phyloP scores from a whole-genome alignment of 2,329 filamentous ascomycete genomes.

The Xylogone sp. region DNA sequence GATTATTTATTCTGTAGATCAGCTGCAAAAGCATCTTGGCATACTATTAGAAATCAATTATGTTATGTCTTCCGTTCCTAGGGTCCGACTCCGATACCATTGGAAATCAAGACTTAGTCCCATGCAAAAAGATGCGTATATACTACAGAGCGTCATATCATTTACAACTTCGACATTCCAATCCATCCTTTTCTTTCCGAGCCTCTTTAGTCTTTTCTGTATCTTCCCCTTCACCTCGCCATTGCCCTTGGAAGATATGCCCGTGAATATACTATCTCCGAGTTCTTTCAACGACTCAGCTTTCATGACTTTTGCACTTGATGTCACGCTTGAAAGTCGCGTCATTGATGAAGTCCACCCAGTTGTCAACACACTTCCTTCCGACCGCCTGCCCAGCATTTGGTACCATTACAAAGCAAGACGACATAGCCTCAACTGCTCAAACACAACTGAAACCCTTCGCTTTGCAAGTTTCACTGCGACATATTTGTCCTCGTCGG shows the following conservation, averaged over 20 bases:
- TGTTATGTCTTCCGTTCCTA: too few species aligned
- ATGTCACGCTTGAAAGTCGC: slow-evolving; percentile 20
- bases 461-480: slow-evolving; percentile 52
- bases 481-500: slow-evolving; percentile 62
- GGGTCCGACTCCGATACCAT: too few species aligned
- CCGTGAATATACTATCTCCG: slow-evolving; percentile 35
- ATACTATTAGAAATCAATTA: too few species aligned
- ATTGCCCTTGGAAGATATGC: slow-evolving; percentile 40
- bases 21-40: too few species aligned
- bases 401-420: slow-evolving; percentile 62
- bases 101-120: too few species aligned
- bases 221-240: slow-evolving; percentile 38
- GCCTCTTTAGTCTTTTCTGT: slow-evolving; percentile 19
- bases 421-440: slow-evolving; percentile 81
- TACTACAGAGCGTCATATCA: not conserved
- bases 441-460: slow-evolving; percentile 58
- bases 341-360: slow-evolving; percentile 53
- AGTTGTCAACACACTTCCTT: slow-evolving; percentile 49
- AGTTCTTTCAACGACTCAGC: slow-evolving; percentile 49
- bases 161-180: slow-evolving; percentile 1
- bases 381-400: slow-evolving; percentile 39
- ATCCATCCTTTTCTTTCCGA: slow-evolving; percentile 17
- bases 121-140: too few species aligned
- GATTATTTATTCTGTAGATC: not conserved
- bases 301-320: slow-evolving; percentile 42